Evolutionary conservation across 345 rosid genomes (phyloP).

Genomic region (Clausena lansium): DNA sequence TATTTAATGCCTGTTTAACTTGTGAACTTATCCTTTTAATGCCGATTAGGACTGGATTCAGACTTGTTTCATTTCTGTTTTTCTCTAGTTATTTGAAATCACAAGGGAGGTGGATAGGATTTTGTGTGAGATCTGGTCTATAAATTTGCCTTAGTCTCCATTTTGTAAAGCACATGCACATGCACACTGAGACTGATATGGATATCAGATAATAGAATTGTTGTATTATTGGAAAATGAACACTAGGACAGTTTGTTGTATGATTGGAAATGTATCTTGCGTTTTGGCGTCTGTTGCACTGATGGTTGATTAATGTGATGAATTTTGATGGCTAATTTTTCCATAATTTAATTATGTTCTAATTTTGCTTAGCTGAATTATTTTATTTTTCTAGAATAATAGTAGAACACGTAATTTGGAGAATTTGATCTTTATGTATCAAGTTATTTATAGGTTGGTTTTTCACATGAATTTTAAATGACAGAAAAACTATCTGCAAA

Average conservation of each 20-base stretch:
- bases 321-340: neutral
- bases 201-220: neutral
- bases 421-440: neutral
- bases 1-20: neutral
- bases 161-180: neutral
- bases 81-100: neutral
- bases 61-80: neutral
- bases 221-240: neutral
- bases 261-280: neutral
- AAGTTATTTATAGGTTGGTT: neutral
- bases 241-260: neutral
- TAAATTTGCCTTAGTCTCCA: neutral
- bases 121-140: neutral
- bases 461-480: conserved; percentile 6
- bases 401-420: neutral
- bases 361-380: neutral
- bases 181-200: neutral
- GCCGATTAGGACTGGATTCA: neutral
- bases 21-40: neutral
- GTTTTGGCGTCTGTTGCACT: neutral
- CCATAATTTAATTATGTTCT: neutral
- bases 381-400: neutral
- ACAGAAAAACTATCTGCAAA: conserved; percentile 10
- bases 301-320: neutral
- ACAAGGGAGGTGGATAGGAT: neutral